phyloP scores from a whole-genome alignment of 305 asterid genomes.

The Stenogyne calaminthoides region DNA sequence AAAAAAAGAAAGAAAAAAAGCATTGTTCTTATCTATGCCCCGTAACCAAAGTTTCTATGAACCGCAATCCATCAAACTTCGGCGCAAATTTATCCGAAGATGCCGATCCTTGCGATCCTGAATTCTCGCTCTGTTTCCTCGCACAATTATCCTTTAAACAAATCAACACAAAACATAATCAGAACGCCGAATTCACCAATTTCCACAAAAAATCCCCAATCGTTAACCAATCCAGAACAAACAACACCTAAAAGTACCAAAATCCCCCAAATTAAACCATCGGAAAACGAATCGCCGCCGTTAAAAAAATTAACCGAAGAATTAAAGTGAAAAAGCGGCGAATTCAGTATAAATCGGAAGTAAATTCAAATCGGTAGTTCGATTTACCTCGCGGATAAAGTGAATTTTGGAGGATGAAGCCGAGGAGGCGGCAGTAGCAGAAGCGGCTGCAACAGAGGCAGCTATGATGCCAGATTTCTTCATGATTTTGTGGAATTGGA shows the following conservation, averaged over 20 bases:
- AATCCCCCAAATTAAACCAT: not conserved
- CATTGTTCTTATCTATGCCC: slow-evolving; percentile 57
- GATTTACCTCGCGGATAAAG: slow-evolving; percentile 36
- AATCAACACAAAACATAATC: not conserved
- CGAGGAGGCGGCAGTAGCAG: slow-evolving; percentile 48
- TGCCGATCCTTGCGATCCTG: slow-evolving; percentile 37
- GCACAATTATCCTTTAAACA: slow-evolving; percentile 31
- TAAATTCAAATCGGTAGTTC: not conserved
- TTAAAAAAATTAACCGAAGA: not conserved
- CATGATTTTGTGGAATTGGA: slow-evolving; percentile 26
- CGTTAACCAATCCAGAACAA: not conserved
- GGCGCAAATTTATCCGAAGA: slow-evolving; percentile 73
- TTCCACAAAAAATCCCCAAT: not conserved
- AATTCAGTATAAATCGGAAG: not conserved
- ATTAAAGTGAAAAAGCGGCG: not conserved
- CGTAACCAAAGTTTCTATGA: slow-evolving; percentile 74
- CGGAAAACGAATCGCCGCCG: not conserved
- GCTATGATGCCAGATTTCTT: slow-evolving; percentile 54
- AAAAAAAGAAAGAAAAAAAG: not conserved
- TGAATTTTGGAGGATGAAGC: slow-evolving; percentile 39
- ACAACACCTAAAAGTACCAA: not conserved
- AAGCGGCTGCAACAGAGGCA: slow-evolving; percentile 66
- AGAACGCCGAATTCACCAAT: not conserved
- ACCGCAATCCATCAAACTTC: slow-evolving; percentile 78
- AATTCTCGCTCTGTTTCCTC: slow-evolving; percentile 38